A percentile compares a stretch with the other conserved stretches of the same genome.
phyloP scores from a whole-genome alignment of 495 filamentous ascomycete species.

The Thermothielavioides terrestris region DNA sequence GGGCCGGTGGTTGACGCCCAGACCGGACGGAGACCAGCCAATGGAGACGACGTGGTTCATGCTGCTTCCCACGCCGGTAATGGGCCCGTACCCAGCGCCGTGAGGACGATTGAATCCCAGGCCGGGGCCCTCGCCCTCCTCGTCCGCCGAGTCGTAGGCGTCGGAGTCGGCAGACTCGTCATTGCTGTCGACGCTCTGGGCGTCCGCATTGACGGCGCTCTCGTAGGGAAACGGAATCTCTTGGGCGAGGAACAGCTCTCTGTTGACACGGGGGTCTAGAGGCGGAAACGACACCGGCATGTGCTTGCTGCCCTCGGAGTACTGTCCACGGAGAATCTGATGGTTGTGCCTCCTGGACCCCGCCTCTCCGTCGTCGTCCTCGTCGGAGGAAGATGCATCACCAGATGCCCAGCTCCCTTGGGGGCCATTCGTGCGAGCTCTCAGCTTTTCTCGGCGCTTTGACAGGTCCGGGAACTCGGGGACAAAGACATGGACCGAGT shows the following conservation, averaged over 20 bases:
- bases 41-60: constrained; percentile 40
- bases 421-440: neutral
- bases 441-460: constrained; percentile 6
- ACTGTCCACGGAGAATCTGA: constrained; percentile 19
- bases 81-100: constrained; percentile 34
- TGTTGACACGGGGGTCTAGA: constrained; percentile 28
- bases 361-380: constrained; percentile 7
- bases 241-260: constrained; percentile 22
- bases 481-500: constrained; percentile 39
- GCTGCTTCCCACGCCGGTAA: constrained; percentile 37
- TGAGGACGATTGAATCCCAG: constrained; percentile 21
- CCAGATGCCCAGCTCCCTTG: constrained; percentile 1
- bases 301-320: constrained; percentile 27
- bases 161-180: constrained; percentile 6
- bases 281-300: constrained; percentile 30
- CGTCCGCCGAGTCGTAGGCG: constrained; percentile 4
- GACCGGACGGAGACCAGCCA: constrained; percentile 38
- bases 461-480: constrained; percentile 33
- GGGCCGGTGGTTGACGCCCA: constrained; percentile 37
- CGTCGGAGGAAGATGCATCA: constrained; percentile 16
- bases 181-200: constrained; percentile 9
- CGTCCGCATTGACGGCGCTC: constrained; percentile 4
- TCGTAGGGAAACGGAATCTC: constrained; percentile 21
- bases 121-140: neutral
- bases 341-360: constrained; percentile 3